These are phyloP conservation scores for Ceratocystis ficicola DNA, from an alignment of 2,329 filamentous ascomycete genomes.

Conservation along the genomic window DNA sequence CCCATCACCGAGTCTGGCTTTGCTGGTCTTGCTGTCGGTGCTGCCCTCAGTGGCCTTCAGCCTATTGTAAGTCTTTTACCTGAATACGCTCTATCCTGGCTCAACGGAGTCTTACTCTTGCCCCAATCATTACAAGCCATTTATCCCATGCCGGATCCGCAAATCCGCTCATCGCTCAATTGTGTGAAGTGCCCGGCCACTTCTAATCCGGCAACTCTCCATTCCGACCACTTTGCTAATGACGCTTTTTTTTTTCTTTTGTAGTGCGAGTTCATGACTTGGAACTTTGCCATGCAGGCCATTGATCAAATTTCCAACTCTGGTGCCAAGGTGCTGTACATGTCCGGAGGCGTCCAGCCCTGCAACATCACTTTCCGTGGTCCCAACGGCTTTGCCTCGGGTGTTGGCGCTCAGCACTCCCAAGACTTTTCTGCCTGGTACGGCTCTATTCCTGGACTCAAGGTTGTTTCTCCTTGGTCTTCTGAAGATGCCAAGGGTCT, in stretches of 20 bases:
- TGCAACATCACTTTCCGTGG: conserved; percentile 99
- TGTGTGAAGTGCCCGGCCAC: too few species aligned
- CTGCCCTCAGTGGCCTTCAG: conserved; percentile 85
- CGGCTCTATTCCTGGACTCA: conserved; percentile 91
- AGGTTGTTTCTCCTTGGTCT: conserved; percentile 94
- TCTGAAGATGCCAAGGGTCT: conserved; percentile 97
- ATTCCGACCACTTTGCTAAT: conserved; percentile 14
- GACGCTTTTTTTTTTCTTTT: conserved; percentile 9
- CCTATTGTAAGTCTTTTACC: conserved; percentile 59
- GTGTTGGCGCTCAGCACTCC: conserved; percentile 95
- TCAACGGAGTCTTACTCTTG: neutral
- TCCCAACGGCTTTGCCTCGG: conserved; percentile 92
- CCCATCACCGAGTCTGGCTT: conserved; percentile 98
- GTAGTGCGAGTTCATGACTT: conserved; percentile 99
- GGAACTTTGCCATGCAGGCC: conserved; percentile 99
- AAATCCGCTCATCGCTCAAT: too few species aligned
- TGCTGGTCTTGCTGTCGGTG: conserved; percentile 82
- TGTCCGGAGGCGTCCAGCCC: conserved; percentile 98
- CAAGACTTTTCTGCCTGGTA: conserved; percentile 99
- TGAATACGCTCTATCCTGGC: neutral
- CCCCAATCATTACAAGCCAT: neutral
- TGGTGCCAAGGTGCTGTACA: conserved; percentile 97
- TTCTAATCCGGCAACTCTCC: neutral
- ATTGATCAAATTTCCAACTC: conserved; percentile 99
- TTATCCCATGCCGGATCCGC: neutral